Conservation (phyloP, 2,329 filamentous ascomycete genomes). For the Trichoderma breve region DNA sequence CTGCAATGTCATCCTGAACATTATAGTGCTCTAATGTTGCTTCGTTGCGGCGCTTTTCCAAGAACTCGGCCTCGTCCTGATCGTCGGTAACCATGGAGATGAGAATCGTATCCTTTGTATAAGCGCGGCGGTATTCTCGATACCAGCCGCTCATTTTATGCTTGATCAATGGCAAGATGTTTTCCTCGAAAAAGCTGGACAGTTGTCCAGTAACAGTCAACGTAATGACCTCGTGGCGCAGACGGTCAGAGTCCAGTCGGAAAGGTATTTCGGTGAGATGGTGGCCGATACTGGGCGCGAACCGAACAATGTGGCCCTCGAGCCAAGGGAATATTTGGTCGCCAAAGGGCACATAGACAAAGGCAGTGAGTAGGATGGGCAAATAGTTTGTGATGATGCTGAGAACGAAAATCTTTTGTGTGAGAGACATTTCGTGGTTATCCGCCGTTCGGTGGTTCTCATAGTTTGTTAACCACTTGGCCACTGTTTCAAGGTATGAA, state of each 20-base stretch:
- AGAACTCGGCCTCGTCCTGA: conserved; percentile 62
- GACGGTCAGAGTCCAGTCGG: conserved; percentile 61
- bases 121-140: conserved; percentile 36
- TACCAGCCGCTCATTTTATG: conserved; percentile 52
- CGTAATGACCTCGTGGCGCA: conserved; percentile 72
- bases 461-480: conserved; percentile 62
- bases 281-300: conserved; percentile 43
- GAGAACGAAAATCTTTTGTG: conserved; percentile 72
- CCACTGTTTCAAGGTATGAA: conserved; percentile 60
- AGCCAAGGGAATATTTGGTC: conserved; percentile 65
- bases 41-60: conserved; percentile 63
- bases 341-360: conserved; percentile 76
- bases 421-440: conserved; percentile 65
- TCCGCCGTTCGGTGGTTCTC: conserved; percentile 75
- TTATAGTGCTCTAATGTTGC: conserved; percentile 68
- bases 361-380: conserved; percentile 72
- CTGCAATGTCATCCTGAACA: conserved; percentile 69
- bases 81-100: conserved; percentile 53
- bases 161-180: conserved; percentile 67
- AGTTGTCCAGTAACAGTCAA: conserved; percentile 72
- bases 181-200: conserved; percentile 69
- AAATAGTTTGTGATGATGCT: conserved; percentile 81
- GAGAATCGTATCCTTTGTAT: conserved; percentile 43
- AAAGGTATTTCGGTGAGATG: conserved; percentile 57
- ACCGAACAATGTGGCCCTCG: conserved; percentile 55